These are phyloP conservation scores for Mercurialis annua DNA, from an alignment of 345 rosid species.

Conservation along the genomic window DNA sequence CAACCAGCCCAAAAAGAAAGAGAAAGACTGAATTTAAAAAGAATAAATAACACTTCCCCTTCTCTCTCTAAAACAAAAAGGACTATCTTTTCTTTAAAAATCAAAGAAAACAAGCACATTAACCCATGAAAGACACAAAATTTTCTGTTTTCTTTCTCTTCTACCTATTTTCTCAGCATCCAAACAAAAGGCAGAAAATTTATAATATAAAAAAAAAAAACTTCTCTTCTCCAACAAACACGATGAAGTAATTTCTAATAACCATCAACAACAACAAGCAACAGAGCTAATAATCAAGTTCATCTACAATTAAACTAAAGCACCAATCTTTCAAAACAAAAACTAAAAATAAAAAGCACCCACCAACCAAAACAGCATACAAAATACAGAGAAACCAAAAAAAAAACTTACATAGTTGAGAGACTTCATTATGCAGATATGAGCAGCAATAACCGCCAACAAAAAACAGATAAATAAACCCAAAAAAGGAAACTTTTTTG, in stretches of 20 bases:
- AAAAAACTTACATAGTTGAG: conserved; percentile 31
- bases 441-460: background rate
- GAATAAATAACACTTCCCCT: background rate
- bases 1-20: background rate
- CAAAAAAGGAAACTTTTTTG: background rate
- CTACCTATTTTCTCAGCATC: conserved; percentile 14
- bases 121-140: background rate
- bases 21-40: background rate
- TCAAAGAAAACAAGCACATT: background rate
- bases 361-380: background rate
- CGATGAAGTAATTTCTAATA: conserved; percentile 2
- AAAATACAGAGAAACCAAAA: background rate
- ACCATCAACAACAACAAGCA: background rate
- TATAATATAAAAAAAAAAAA: background rate
- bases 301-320: conserved; percentile 6
- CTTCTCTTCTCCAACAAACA: background rate
- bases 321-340: background rate
- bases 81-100: background rate
- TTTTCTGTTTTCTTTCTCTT: background rate
- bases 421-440: conserved; percentile 32
- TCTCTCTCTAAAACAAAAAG: background rate
- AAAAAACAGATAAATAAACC: background rate
- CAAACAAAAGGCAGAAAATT: background rate
- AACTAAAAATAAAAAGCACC: background rate
- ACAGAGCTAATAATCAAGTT: conserved; percentile 9